phyloP scores from a whole-genome alignment of 2,329 filamentous ascomycete genomes.

The Zymoseptoria pseudotritici region DNA sequence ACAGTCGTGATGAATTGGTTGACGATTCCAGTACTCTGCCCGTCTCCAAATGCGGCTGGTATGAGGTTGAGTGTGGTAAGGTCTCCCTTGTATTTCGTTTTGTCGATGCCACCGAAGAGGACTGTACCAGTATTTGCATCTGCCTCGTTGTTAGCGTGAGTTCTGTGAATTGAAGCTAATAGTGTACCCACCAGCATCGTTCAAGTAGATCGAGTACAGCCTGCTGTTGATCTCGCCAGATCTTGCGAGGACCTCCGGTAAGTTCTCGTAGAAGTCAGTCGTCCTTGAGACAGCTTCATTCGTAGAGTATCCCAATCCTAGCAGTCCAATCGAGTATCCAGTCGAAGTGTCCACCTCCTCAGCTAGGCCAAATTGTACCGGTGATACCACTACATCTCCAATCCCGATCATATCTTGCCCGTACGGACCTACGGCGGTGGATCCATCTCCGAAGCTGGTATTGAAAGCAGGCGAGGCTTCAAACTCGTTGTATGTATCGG shows the following conservation, averaged over 20 bases:
- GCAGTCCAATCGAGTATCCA: constrained; percentile 25
- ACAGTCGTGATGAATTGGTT: constrained; percentile 25
- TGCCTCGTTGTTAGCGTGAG: neutral
- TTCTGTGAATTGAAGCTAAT: too few species aligned
- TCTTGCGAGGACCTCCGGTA: constrained; percentile 26
- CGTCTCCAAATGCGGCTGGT: constrained; percentile 11
- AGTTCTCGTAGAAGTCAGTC: constrained; percentile 24
- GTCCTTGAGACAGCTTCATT: constrained; percentile 20
- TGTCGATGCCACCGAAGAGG: constrained; percentile 32
- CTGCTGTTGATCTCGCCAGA: constrained; percentile 26
- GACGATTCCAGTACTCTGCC: constrained; percentile 8
- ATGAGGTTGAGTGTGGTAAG: constrained; percentile 28
- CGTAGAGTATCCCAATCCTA: constrained; percentile 27
- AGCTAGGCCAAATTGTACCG: constrained; percentile 28
- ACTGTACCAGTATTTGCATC: constrained; percentile 23
- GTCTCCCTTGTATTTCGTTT: constrained; percentile 23
- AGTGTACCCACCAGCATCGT: constrained; percentile 15
- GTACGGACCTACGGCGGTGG: constrained; percentile 22
- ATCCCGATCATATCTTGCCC: constrained; percentile 24
- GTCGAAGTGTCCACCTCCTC: constrained; percentile 21
- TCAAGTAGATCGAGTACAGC: constrained; percentile 28
- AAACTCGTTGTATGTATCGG: constrained; percentile 22
- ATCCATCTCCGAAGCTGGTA: constrained; percentile 26
- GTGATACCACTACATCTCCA: constrained; percentile 21
- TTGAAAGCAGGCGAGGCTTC: constrained; percentile 22